These are phyloP conservation scores for Zalaria sp. DNA, from an alignment of 2,329 filamentous ascomycete species.

Conservation along the genomic window DNA sequence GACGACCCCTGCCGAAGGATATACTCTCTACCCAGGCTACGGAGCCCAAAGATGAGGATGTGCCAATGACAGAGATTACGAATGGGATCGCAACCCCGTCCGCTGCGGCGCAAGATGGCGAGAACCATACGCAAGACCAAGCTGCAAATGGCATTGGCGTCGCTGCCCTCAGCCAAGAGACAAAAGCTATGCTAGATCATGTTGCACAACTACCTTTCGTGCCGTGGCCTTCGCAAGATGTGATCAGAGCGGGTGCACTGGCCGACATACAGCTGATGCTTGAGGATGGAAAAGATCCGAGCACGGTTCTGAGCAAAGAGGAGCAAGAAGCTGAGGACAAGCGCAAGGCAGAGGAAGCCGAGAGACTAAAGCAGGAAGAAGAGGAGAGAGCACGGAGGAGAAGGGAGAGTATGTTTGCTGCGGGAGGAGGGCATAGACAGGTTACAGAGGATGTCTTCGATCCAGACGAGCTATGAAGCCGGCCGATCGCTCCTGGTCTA, in stretches of 20 bases:
- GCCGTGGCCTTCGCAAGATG: conserved; percentile 62
- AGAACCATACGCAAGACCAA: neutral
- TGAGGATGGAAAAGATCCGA: conserved; percentile 49
- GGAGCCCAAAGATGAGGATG: conserved; percentile 1
- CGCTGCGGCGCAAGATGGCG: conserved; percentile 4
- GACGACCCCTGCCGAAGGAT: conserved; percentile 5
- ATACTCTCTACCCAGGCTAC: neutral
- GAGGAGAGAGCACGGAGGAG: conserved; percentile 5
- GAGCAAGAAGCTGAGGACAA: conserved; percentile 22
- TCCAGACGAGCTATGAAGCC: conserved; percentile 15
- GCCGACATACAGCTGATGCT: conserved; percentile 45
- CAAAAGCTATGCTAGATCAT: conserved; percentile 35
- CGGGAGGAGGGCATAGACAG: conserved; percentile 4
- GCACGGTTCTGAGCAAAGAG: conserved; percentile 27
- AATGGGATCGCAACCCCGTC: conserved; percentile 19
- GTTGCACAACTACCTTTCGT: conserved; percentile 46
- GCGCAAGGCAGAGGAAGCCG: conserved; percentile 23
- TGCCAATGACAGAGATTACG: conserved; percentile 10
- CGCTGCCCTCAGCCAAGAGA: conserved; percentile 18
- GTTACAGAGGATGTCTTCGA: conserved; percentile 16
- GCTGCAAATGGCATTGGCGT: conserved; percentile 6
- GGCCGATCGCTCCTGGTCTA: no score
- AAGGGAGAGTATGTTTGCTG: conserved; percentile 8
- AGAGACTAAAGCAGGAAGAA: conserved; percentile 18
- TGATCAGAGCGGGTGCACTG: conserved; percentile 55